Base-by-base conservation (phyloP, 2,329 filamentous ascomycete genomes). In the Coniella lustricola region DNA sequence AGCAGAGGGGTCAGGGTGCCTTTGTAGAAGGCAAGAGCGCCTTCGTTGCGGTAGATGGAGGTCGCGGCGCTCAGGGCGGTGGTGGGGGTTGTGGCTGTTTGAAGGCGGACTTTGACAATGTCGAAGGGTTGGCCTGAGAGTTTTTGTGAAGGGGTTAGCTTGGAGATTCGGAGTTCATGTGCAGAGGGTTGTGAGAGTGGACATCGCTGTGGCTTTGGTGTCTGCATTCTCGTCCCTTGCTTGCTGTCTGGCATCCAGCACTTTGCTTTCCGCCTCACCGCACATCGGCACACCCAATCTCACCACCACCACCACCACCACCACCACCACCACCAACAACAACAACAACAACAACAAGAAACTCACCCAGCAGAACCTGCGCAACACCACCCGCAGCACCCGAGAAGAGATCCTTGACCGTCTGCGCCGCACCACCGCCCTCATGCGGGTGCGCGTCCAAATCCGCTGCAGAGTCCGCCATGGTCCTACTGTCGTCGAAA, bases 41-140 rank as follows among this genome's bases (percentile, higher is more conserved):
- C 93, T 67, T 98, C 93, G 61, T 88, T 84, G 60, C 81, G 82
- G 69, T 88, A 88, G 71, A 98, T 97, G 55, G 85, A 81, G 44
- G 77, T 77, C 7, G 90, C 93, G 57, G 87, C 88, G 60, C 88
- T 77, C 40, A 94, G 69, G 46, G 93, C 93, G 56, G 81, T 84
- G 46, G 79, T 76, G 75, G 96, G 95, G 58, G 87, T 79, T 18
- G 77, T 82, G 46, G 85, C 86, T 14, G 93, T 98, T 68, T 98
- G 93, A 42, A 98, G 78, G 48, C 93, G 87, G 60, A 98, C 93
- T 73, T 98, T 98, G 73, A 98, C 85, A 56, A 96, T 97, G 74
- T 96, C 91, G 64, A 84, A 84, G 51, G 81, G 81, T 66, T 85
- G 81, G 61, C 81, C 81, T 84, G 60, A 16, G 36, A 16, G 7